Percentiles rank a stretch among this genome's conserved stretches.
phyloP scores from a whole-genome alignment of 768 basidiomycete genomes.

The Tephrocybe sp. region DNA sequence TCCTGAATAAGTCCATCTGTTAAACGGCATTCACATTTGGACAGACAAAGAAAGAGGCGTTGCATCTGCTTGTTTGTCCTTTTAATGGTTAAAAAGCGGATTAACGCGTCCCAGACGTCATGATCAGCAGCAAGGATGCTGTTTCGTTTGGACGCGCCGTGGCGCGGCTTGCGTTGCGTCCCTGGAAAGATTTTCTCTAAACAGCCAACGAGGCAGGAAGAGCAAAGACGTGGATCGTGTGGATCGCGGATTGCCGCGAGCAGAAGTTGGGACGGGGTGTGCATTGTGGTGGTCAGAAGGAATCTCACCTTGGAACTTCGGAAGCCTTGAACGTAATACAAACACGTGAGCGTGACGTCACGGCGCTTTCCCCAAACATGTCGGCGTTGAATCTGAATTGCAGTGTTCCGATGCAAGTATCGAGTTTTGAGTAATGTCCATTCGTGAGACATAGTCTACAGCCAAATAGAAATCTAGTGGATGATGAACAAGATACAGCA shows the following conservation, averaged over 20 bases:
- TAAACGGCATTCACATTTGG: background rate
- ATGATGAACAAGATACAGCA: too few species aligned
- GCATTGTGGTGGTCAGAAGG: background rate
- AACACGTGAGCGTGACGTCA: conserved; percentile 6
- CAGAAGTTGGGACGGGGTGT: conserved; percentile 1
- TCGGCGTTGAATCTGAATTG: too few species aligned
- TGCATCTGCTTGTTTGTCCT: conserved; percentile 9
- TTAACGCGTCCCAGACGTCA: conserved; percentile 11
- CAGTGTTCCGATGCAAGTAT: too few species aligned
- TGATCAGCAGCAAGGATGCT: background rate
- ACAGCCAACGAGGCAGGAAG: background rate
- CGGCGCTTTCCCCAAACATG: too few species aligned
- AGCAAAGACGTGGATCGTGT: conserved; percentile 9
- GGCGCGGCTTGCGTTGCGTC: background rate
- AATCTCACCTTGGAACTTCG: too few species aligned
- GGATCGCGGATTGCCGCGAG: conserved; percentile 6
- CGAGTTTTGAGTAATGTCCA: too few species aligned
- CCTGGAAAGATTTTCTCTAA: background rate
- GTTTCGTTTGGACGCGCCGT: background rate
- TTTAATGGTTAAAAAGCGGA: conserved; percentile 9
- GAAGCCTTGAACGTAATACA: background rate
- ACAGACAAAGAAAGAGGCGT: background rate
- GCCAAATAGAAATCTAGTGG: too few species aligned
- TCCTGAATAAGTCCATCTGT: background rate
- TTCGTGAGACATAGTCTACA: too few species aligned